A percentile compares a stretch with the other conserved stretches of the same genome.
Evolutionary conservation across 2,329 filamentous ascomycete genomes (phyloP).

Genomic region (Monosporascus sp.): DNA sequence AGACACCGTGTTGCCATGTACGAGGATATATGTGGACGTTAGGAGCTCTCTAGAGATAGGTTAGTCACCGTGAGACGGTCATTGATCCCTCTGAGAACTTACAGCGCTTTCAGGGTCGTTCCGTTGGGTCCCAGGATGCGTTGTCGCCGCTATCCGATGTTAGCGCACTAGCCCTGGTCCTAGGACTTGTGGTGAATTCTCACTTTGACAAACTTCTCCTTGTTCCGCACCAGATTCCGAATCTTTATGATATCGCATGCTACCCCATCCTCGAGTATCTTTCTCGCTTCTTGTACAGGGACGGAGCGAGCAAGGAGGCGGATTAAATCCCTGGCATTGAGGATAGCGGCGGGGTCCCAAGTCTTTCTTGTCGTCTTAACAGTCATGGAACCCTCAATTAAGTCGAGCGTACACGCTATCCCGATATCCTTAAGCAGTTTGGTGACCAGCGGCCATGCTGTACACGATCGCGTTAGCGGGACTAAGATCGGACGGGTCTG

Average conservation of each 20-base stretch:
- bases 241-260: constrained; percentile 97
- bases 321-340: constrained; percentile 91
- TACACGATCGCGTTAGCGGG: not conserved
- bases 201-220: constrained; percentile 85
- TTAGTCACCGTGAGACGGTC: not conserved
- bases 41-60: constrained; percentile 62
- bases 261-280: constrained; percentile 87
- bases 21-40: constrained; percentile 86
- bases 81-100: not conserved
- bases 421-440: constrained; percentile 80
- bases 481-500: not conserved
- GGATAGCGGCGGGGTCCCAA: constrained; percentile 82
- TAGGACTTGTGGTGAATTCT: not conserved
- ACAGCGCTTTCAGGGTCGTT: constrained; percentile 83
- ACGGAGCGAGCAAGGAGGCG: constrained; percentile 89
- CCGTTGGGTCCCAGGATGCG: constrained; percentile 87
- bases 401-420: constrained; percentile 85
- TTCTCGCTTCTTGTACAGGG: constrained; percentile 86
- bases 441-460: constrained; percentile 78
- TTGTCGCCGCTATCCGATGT: constrained; percentile 57
- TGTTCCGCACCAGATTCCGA: constrained; percentile 81
- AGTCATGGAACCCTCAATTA: constrained; percentile 94
- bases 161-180: not conserved
- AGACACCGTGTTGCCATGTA: constrained; percentile 93
- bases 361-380: constrained; percentile 91